Conservation (phyloP, 257 asterid genomes). For the Misopates orontium region DNA sequence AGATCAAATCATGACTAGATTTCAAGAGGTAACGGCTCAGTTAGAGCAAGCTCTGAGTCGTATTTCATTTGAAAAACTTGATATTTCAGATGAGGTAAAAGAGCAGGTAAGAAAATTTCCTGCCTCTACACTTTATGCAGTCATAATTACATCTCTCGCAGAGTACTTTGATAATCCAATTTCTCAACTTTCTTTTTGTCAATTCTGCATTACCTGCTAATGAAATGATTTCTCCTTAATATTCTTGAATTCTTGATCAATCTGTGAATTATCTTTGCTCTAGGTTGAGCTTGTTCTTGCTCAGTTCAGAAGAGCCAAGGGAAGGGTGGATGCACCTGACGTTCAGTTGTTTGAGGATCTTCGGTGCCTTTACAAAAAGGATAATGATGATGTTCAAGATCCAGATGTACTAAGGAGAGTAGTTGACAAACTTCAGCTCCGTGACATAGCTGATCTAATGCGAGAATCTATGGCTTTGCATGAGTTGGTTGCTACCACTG, state of each 20-base stretch:
- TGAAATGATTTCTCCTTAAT: conserved; percentile 14
- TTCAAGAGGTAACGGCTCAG: conserved; percentile 74
- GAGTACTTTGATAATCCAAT: conserved; percentile 15
- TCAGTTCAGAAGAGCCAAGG: conserved; percentile 96
- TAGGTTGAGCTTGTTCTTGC: conserved; percentile 98
- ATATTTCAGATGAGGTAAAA: conserved; percentile 93
- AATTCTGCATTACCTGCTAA: conserved; percentile 14
- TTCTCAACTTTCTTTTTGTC: conserved; percentile 14
- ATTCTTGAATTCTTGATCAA: conserved; percentile 1
- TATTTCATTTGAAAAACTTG: conserved; percentile 77
- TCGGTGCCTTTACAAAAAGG: conserved; percentile 51
- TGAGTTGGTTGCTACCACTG: conserved; percentile 84
- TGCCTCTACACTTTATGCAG: conserved; percentile 5
- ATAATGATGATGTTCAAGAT: conserved; percentile 45
- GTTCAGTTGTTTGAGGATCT: conserved; percentile 77
- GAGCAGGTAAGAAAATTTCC: conserved; percentile 64
- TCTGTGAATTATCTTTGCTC: conserved; percentile 16
- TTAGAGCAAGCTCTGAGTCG: conserved; percentile 84
- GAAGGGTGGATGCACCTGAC: conserved; percentile 81
- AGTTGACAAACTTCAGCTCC: conserved; percentile 79
- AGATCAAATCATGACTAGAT: conserved; percentile 63
- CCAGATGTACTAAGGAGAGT: conserved; percentile 56
- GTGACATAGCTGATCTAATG: conserved; percentile 75
- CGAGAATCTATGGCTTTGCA: conserved; percentile 97
- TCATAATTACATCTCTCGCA: conserved; percentile 17